These are phyloP conservation scores for Termitomyces sp. DNA, from an alignment of 768 basidiomycete species.

Conservation along the genomic window DNA sequence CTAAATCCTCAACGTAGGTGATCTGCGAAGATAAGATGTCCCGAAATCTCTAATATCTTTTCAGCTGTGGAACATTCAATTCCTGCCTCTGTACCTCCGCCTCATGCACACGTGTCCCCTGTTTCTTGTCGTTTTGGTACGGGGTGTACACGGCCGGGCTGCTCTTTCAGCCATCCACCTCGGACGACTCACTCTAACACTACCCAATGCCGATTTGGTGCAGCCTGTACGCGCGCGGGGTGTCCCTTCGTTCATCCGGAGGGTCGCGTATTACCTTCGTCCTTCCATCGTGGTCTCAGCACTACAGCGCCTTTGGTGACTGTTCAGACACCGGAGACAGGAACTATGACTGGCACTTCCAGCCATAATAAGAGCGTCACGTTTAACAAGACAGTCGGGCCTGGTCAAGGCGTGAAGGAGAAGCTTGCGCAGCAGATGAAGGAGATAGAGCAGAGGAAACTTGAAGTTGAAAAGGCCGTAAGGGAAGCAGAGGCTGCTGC, in stretches of 20 bases:
- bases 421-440: slow-evolving; percentile 47
- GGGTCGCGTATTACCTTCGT: slow-evolving; percentile 70
- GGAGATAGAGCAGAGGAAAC: slow-evolving; percentile 64
- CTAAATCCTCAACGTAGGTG: slow-evolving; percentile 56
- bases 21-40: background rate
- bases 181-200: slow-evolving; percentile 23
- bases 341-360: slow-evolving; percentile 48
- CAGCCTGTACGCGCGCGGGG: slow-evolving; percentile 76
- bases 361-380: slow-evolving; percentile 68
- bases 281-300: slow-evolving; percentile 76
- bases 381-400: slow-evolving; percentile 48
- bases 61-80: slow-evolving; percentile 32
- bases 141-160: slow-evolving; percentile 62
- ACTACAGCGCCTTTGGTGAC: slow-evolving; percentile 55
- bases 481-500: slow-evolving; percentile 58
- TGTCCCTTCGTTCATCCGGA: slow-evolving; percentile 93
- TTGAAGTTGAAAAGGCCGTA: slow-evolving; percentile 57
- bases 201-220: slow-evolving; percentile 76
- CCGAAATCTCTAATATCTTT: background rate
- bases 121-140: slow-evolving; percentile 65
- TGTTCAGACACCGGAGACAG: slow-evolving; percentile 57
- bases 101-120: slow-evolving; percentile 24
- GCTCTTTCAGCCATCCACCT: slow-evolving; percentile 64
- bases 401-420: slow-evolving; percentile 36
- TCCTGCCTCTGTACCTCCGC: slow-evolving; percentile 25